These are phyloP conservation scores for Globisporangium splendens DNA, from an alignment of 352 stramenopile species.

Conservation along the genomic window DNA sequence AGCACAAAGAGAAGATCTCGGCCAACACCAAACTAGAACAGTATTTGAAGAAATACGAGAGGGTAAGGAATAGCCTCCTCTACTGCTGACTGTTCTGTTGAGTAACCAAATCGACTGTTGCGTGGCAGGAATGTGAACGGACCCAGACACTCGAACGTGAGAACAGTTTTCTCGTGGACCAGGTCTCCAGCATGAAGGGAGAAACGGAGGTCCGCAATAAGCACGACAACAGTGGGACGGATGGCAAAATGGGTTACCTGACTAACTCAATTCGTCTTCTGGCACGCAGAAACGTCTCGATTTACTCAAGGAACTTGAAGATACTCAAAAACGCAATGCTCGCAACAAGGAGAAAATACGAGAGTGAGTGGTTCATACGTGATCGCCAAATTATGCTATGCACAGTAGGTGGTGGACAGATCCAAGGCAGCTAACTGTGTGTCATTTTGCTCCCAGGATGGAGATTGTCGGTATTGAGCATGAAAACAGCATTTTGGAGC, in stretches of 20 bases:
- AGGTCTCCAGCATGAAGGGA: constrained; percentile 67
- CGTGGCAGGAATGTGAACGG: constrained; percentile 48
- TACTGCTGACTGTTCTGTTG: not conserved
- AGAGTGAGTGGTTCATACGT: constrained; percentile 27
- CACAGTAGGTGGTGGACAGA: too few relatives aligned
- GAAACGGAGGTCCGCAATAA: constrained; percentile 44
- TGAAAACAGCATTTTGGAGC: constrained; percentile 67
- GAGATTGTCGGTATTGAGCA: constrained; percentile 69
- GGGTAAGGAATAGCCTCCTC: constrained; percentile 11
- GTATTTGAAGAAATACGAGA: constrained; percentile 81
- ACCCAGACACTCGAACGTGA: constrained; percentile 57
- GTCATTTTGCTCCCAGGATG: constrained; percentile 27
- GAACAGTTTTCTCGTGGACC: constrained; percentile 64
- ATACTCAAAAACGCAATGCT: constrained; percentile 63
- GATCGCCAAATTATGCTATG: too few relatives aligned
- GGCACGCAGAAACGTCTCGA: constrained; percentile 49
- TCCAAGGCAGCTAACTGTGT: not conserved
- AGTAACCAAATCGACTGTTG: not conserved
- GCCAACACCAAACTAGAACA: constrained; percentile 66
- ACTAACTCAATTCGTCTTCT: not conserved
- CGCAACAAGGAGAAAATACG: constrained; percentile 69
- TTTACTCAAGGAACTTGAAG: constrained; percentile 61
- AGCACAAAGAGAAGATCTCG: constrained; percentile 71
- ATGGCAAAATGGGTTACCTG: not conserved
- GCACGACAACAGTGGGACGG: not conserved